These are phyloP conservation scores for Gliomastix tumulicola DNA, from an alignment of 2,329 filamentous ascomycete species.

Conservation along the genomic window DNA sequence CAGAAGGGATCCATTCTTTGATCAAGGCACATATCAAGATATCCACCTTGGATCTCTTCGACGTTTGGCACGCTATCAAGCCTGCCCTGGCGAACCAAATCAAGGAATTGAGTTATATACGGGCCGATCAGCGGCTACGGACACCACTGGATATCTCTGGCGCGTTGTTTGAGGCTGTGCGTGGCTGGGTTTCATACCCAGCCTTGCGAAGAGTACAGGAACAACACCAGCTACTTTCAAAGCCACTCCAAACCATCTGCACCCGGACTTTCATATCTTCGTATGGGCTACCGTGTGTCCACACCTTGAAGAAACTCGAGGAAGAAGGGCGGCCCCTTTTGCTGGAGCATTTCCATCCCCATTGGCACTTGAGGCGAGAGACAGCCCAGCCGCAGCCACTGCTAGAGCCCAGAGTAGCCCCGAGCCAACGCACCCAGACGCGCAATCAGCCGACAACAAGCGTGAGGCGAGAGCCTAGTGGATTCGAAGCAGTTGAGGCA, in stretches of 20 bases:
- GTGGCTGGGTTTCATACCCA: conserved; percentile 9
- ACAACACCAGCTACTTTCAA: conserved; percentile 7
- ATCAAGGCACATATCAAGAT: too few species aligned
- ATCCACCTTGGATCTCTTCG: conserved; percentile 9
- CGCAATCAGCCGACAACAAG: not conserved
- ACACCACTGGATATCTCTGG: conserved; percentile 8
- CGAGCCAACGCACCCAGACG: not conserved
- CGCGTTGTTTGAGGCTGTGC: conserved; percentile 6
- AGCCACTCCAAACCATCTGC: conserved; percentile 4
- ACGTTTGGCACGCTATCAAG: conserved; percentile 10
- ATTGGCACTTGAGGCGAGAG: conserved; percentile 4
- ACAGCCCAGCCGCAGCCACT: not conserved
- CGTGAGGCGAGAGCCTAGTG: conserved; percentile 4
- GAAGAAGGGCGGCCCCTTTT: conserved; percentile 1
- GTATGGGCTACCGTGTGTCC: conserved; percentile 8
- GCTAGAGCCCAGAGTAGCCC: not conserved
- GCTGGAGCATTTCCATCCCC: conserved; percentile 5
- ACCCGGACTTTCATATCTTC: conserved; percentile 7
- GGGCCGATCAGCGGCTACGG: conserved; percentile 7
- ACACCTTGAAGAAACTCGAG: conserved; percentile 5
- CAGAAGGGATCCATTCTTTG: too few species aligned
- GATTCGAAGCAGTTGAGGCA: conserved; percentile 8
- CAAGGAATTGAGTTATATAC: conserved; percentile 7
- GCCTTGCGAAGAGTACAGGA: conserved; percentile 8
- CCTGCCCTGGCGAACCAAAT: conserved; percentile 9